Percentiles rank a stretch among this genome's conserved stretches.
These are phyloP conservation scores for Coprinopsis cinerea DNA, from an alignment of 768 basidiomycete species.

Conservation along the genomic window DNA sequence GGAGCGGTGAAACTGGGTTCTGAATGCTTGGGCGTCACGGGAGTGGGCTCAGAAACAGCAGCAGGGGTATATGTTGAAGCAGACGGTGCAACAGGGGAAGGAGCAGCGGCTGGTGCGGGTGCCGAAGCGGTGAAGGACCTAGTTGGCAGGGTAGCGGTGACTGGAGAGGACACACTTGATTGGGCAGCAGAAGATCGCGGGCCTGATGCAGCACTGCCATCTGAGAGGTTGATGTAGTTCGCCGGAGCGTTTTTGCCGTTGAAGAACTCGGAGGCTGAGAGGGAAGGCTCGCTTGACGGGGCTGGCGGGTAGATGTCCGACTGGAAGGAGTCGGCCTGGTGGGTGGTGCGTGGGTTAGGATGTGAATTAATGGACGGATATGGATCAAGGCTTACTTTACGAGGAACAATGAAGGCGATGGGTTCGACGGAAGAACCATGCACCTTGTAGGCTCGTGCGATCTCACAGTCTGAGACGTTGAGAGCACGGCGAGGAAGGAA, in stretches of 20 bases:
- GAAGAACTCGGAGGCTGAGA: conserved; percentile 84
- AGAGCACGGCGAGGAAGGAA: conserved; percentile 92
- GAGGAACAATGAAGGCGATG: conserved; percentile 91
- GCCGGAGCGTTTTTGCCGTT: conserved; percentile 72
- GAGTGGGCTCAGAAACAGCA: conserved; percentile 1
- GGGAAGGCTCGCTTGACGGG: conserved; percentile 70
- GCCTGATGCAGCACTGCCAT: conserved; percentile 40
- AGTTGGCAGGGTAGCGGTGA: conserved; percentile 25
- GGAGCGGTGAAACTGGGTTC: background rate
- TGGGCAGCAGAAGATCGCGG: conserved; percentile 25
- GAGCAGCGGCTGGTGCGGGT: conserved; percentile 14
- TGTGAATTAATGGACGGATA: background rate
- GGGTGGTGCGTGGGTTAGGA: conserved; percentile 1
- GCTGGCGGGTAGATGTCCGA: conserved; percentile 96
- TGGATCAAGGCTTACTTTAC: conserved; percentile 57
- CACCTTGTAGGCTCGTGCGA: conserved; percentile 91
- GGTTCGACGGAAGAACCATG: conserved; percentile 72
- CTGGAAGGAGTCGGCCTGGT: conserved; percentile 94
- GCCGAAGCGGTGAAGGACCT: conserved; percentile 25
- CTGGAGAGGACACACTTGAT: conserved; percentile 21
- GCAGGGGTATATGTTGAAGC: conserved; percentile 3
- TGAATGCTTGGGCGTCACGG: background rate
- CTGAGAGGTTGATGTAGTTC: conserved; percentile 77
- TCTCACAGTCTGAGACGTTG: conserved; percentile 88
- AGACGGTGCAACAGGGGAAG: conserved; percentile 10